Conservation (phyloP, 805 yeast species). For the Peterozyma toletana region DNA sequence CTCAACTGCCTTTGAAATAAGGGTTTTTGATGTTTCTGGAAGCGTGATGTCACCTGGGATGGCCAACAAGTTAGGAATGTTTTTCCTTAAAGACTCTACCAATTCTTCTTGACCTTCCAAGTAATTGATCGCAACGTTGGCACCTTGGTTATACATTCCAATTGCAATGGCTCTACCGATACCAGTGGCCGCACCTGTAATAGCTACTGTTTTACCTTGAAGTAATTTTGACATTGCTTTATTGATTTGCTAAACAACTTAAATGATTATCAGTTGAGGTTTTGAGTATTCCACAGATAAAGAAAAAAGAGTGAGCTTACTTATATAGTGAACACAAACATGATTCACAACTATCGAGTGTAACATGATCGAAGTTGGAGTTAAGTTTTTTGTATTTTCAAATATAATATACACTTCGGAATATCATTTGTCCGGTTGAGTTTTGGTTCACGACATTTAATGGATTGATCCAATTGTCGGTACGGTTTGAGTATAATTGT, state of each 20-base stretch:
- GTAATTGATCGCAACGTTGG: constrained; percentile 18
- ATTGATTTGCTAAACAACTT: constrained; percentile 2
- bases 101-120: constrained; percentile 9
- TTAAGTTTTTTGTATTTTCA: no score
- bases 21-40: constrained; percentile 26
- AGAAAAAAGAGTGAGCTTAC: no score
- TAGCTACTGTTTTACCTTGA: constrained; percentile 27
- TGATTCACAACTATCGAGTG: no score
- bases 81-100: constrained; percentile 11
- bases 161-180: constrained; percentile 37
- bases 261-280: no score
- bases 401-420: no score
- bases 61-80: constrained; percentile 2
- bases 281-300: no score
- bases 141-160: constrained; percentile 24
- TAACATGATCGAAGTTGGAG: no score
- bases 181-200: constrained; percentile 41
- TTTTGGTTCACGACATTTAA: no score
- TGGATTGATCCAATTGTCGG: no score
- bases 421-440: no score
- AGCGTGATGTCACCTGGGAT: constrained; percentile 21
- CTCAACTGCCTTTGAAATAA: constrained; percentile 25
- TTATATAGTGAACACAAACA: no score
- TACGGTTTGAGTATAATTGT: no score
- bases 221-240: constrained; percentile 10